Conservation (phyloP, 352 stramenopile species). For the Ophiocytium majus region DNA sequence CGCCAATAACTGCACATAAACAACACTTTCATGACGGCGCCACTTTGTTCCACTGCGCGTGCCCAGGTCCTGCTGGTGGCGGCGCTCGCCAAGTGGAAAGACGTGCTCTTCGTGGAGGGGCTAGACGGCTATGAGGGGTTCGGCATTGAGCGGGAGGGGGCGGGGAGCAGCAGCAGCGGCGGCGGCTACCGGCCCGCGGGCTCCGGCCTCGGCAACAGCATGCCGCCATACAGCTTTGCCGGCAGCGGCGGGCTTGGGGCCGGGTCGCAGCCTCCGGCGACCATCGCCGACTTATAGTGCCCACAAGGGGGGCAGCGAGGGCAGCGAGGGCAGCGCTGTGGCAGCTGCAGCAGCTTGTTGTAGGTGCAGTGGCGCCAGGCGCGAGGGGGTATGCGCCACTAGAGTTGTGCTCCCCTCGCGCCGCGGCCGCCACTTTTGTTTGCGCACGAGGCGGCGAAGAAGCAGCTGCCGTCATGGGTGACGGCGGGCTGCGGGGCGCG, state of each 20-base stretch:
- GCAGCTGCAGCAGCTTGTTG: too few species aligned
- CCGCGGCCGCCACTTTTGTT: too few species aligned
- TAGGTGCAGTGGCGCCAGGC: too few species aligned
- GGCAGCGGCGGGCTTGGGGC: not conserved
- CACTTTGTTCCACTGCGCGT: too few species aligned
- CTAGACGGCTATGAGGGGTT: constrained; percentile 16
- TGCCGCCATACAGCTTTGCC: not conserved
- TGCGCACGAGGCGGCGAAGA: too few species aligned
- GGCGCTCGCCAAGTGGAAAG: constrained; percentile 39
- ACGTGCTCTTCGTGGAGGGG: constrained; percentile 31
- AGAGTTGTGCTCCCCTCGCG: too few species aligned
- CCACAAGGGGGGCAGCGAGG: not conserved
- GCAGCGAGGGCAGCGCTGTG: too few species aligned
- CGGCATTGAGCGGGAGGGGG: not conserved
- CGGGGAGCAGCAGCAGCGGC: not conserved
- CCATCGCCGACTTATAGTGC: not conserved
- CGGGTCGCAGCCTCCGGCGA: not conserved
- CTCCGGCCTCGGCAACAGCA: not conserved
- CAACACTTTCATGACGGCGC: too few species aligned
- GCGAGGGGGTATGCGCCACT: too few species aligned
- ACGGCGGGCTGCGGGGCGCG: too few species aligned
- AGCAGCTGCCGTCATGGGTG: too few species aligned
- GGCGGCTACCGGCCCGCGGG: not conserved
- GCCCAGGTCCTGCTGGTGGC: constrained; percentile 7
- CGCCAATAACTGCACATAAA: too few species aligned